These are phyloP conservation scores for Pseudopyrenochaeta lycopersici DNA, from an alignment of 2,329 filamentous ascomycete species.

Conservation along the genomic window DNA sequence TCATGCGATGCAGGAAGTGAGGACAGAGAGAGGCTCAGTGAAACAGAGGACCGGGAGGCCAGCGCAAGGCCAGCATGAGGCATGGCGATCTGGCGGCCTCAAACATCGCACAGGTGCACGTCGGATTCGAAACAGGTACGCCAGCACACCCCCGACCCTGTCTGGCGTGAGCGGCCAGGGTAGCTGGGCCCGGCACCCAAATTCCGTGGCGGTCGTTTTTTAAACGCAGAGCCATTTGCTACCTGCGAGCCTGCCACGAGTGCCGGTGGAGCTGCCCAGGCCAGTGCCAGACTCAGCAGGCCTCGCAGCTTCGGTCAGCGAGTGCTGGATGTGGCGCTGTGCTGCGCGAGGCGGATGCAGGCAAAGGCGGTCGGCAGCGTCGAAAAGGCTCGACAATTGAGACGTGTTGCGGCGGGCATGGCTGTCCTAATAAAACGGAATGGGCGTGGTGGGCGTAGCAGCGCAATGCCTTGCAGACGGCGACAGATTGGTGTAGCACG, in stretches of 20 bases:
- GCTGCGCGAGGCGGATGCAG: slow-evolving; percentile 6
- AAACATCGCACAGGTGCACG: slow-evolving; percentile 33
- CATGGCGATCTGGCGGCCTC: slow-evolving; percentile 27
- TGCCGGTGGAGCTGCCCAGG: slow-evolving; percentile 34
- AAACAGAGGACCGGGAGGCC: slow-evolving; percentile 5
- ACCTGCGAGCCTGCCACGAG: slow-evolving; percentile 36
- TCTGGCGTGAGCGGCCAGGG: slow-evolving; percentile 20
- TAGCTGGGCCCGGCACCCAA: slow-evolving; percentile 38
- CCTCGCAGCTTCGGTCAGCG: slow-evolving; percentile 34
- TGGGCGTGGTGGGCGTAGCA: slow-evolving; percentile 24
- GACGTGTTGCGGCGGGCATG: slow-evolving; percentile 10
- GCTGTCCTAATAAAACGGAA: slow-evolving; percentile 28
- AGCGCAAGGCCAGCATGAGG: slow-evolving; percentile 25
- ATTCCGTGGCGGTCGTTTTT: slow-evolving; percentile 40
- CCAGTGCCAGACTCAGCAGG: slow-evolving; percentile 35
- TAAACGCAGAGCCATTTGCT: slow-evolving; percentile 45
- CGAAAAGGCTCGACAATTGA: background rate
- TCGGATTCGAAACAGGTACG: slow-evolving; percentile 45
- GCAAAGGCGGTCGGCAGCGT: slow-evolving; percentile 11
- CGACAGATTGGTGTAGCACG: slow-evolving; percentile 40
- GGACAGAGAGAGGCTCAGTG: slow-evolving; percentile 9
- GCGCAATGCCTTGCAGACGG: slow-evolving; percentile 43
- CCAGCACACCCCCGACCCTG: slow-evolving; percentile 30
- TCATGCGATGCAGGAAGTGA: slow-evolving; percentile 19
- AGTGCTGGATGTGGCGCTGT: slow-evolving; percentile 27